phyloP scores from a whole-genome alignment of 371 early-diverging fungal species.

The Mortierella sp. region DNA sequence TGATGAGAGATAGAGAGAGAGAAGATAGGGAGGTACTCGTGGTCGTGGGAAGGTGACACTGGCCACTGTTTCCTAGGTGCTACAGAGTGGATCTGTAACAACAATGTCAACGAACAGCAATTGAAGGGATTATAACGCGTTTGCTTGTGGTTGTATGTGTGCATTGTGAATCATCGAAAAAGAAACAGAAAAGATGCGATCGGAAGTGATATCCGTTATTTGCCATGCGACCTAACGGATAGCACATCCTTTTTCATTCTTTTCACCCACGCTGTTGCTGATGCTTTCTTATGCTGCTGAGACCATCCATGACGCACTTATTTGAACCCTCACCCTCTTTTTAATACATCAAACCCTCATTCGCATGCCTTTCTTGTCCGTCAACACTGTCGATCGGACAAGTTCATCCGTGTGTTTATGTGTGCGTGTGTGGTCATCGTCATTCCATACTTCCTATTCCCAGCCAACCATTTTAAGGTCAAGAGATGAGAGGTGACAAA shows the following conservation, averaged over 20 bases:
- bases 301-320: not conserved
- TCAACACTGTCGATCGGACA: not conserved
- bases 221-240: not conserved
- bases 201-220: not conserved
- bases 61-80: not conserved
- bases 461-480: constrained; percentile 1
- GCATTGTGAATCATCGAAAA: not conserved
- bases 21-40: not conserved
- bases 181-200: not conserved
- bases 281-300: not conserved
- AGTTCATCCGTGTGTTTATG: not conserved
- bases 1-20: not conserved
- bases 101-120: not conserved
- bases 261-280: not conserved
- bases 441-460: not conserved
- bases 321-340: not conserved
- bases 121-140: not conserved
- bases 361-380: not conserved
- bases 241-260: not conserved
- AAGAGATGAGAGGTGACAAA: not conserved
- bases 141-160: not conserved
- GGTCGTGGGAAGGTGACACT: not conserved
- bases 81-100: not conserved
- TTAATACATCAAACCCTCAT: not conserved
- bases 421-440: not conserved